Conservation (phyloP, 2,329 filamentous ascomycete species). For the Apiospora malaysiana region DNA sequence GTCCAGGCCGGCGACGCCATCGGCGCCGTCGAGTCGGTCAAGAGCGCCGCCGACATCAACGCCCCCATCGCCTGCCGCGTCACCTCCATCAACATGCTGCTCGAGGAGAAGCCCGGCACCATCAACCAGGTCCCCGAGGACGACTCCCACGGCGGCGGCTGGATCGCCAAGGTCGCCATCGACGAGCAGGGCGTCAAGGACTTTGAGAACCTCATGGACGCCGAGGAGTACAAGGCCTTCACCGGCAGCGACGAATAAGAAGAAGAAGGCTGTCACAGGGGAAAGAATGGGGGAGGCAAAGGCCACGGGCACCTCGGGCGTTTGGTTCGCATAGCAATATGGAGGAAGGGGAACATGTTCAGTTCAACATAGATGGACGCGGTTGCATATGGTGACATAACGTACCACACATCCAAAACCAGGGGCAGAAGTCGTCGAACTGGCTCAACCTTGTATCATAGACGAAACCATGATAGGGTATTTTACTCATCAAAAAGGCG, state of each 20-base stretch:
- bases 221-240: constrained; percentile 78
- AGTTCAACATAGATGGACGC: constrained; percentile 23
- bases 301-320: background rate
- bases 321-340: background rate
- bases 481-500: constrained; percentile 24
- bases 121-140: constrained; percentile 93
- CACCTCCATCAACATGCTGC: constrained; percentile 70
- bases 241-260: constrained; percentile 54
- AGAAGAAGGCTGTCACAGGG: background rate
- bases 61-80: constrained; percentile 82
- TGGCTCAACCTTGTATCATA: constrained; percentile 44
- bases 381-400: background rate
- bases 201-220: constrained; percentile 78
- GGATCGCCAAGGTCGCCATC: constrained; percentile 89
- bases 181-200: constrained; percentile 69
- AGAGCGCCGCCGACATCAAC: constrained; percentile 97
- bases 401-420: background rate
- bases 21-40: constrained; percentile 96
- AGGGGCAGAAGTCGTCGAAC: constrained; percentile 26
- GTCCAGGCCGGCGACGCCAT: constrained; percentile 81
- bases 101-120: constrained; percentile 84
- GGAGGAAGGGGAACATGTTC: constrained; percentile 24
- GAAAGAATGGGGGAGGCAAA: background rate
- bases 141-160: constrained; percentile 76
- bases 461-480: constrained; percentile 32